Base-by-base conservation (phyloP, 1,139 yeast species). In the Tardiomyces digboiensis region DNA sequence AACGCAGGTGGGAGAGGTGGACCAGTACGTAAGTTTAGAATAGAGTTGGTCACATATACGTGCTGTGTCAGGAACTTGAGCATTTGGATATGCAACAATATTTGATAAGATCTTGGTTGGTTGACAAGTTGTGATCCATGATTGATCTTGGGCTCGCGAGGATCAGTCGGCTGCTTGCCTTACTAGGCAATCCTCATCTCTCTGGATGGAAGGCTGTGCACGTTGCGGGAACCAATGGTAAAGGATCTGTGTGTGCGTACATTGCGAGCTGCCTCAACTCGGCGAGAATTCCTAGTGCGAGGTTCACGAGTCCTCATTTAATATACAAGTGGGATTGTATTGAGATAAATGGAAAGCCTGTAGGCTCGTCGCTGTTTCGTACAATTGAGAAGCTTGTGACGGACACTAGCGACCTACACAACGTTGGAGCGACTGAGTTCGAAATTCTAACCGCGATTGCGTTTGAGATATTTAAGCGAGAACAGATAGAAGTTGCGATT, bases 151-250 rank as follows among this genome's bases (percentile, higher is more conserved):
- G 94, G 1, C 71, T 89, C n/a, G 54, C 74, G 1, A 66, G 95
- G 44, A 73, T 86, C 0, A 43, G 69, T 0, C 61, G 62, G 42
- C 73, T 87, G n/a, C 71, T 86, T n/a, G 53, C 60, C 3, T 65
- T 68, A 41, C 63, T 87, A 29, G 87, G 87, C 0, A 74, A 77
- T 54, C 96, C 95, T 0, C 95, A 86, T 40, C 36, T 59, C 7
- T 53, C 50, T 2, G 33, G 33, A 8, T 77, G 77, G 59, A 75
- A 76, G 50, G 77, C 88, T 1, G 66, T 89, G 6, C 97, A 89
- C 59, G 72, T 89, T 10, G 95, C 96, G 0, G 97, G 97, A 0
- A 89, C 97, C 4, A 89, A 89, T 58, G 97, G 97, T 0, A 89
- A 89, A 58, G 97, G 97, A 0, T 86, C 95, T 0, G 86, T 88